Conservation (phyloP, 140 eudicot genomes). For the Ambrosia hybrid region DNA sequence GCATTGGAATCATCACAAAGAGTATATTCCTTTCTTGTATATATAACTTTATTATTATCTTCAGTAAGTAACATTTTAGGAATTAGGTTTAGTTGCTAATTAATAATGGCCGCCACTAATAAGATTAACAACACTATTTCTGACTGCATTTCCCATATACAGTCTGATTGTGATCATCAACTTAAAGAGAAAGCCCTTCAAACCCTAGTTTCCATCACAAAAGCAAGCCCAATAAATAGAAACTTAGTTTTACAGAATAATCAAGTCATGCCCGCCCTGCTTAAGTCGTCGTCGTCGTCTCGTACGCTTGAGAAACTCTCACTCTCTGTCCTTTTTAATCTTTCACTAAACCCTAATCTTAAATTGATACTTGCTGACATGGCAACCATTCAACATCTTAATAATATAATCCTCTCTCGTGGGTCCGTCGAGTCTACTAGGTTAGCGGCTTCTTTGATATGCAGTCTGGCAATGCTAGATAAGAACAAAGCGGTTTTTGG, state of each 20-base stretch:
- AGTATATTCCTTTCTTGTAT: too few species aligned
- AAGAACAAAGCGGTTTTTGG: slow-evolving; percentile 85
- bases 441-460: slow-evolving; percentile 68
- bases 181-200: slow-evolving; percentile 49
- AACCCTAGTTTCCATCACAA: slow-evolving; percentile 59
- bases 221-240: slow-evolving; percentile 63
- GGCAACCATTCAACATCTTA: slow-evolving; percentile 58
- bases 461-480: slow-evolving; percentile 80
- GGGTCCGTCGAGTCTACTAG: slow-evolving; percentile 49
- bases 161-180: slow-evolving; percentile 37
- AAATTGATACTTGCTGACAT: slow-evolving; percentile 52
- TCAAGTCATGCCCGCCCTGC: slow-evolving; percentile 41
- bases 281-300: slow-evolving; percentile 42
- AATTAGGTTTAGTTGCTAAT: neutral
- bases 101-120: neutral
- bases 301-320: slow-evolving; percentile 43
- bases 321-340: slow-evolving; percentile 68
- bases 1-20: too few species aligned
- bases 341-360: slow-evolving; percentile 71
- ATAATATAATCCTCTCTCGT: slow-evolving; percentile 44
- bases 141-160: slow-evolving; percentile 50
- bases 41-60: too few species aligned
- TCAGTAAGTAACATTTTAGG: too few species aligned
- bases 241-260: slow-evolving; percentile 55
- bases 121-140: slow-evolving; percentile 48